Base-by-base conservation (phyloP, 1,139 yeast species). In the Yamadazyma mexicana region DNA sequence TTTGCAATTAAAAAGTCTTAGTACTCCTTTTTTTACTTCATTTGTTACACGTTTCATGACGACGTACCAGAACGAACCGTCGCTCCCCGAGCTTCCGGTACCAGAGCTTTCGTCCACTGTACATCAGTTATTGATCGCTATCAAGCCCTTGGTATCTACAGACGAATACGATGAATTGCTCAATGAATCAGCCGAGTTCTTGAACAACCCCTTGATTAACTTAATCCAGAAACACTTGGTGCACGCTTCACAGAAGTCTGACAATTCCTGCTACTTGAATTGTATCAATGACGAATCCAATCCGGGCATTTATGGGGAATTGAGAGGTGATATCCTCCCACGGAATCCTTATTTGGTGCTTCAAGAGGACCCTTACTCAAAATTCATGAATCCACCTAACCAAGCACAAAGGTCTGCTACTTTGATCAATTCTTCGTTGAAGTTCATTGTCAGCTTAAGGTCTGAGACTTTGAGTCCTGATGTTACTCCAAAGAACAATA, bases 311-410 rank as follows among this genome's bases (percentile, higher is more conserved):
- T 80, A 83, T 47, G 86, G 86, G 22, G 86, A 82, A 41, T 60
- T 77, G 30, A 61, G 79, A 38, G 82, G 82, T 11, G 85, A 81
- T 50, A 80, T 84, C 2, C 64, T 84, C 38, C 94, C 94, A 4
- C 65, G 91, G 44, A 84, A 84, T 52, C 94, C 94, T 0, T 84
- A 82, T 50, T 68, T 84, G 49, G 75, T 84, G 7, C 59, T 84
- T 23, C 88, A 83, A 48, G 85, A 83, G 53, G 94, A 84, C 50
- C 89, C 91, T 0, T 72, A 79, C 48, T 58, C 74, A 15, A 66
- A 67, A 50, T 70, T 76, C n/a, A 59, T 72, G 42, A 77, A 73
- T 42, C 80, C 82, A 24, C 85, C 87, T 5, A 68, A 75, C 43
- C 92, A 84, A 61, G 67, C 79, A 3, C 83, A 79, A 46, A 60